Evolutionary conservation across 2,329 filamentous ascomycete genomes (phyloP), one percentile per base, ranked within the genome.

Genomic region (Cladophialophora psammophila): DNA sequence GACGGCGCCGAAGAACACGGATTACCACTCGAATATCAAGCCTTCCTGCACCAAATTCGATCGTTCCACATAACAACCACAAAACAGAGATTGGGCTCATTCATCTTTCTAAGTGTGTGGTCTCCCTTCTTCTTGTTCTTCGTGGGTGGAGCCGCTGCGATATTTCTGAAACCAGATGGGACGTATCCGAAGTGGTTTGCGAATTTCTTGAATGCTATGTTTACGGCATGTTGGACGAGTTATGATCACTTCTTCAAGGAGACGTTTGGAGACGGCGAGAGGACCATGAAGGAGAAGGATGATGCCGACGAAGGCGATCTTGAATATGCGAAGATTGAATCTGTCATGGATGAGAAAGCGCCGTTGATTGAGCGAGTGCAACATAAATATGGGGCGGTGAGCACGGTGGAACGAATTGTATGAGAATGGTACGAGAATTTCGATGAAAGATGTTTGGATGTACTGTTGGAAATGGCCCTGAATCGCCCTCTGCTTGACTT

Each of bases 191-290:
- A 75, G 12, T 96, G 92, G 92, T 69, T 94, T 58, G 83, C 81
- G 2, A 77, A 77, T 15, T 60, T 85, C 0, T 81, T 84, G 64
- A 84, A 82, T 0, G 77, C 82, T 1, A 12, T 90, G 1, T 88
- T 90, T 66, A 83, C 79, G 1, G 75, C 82, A 0, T 78, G 88
- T 72, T 94, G 91, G 91, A 74, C 72, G 54, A 84, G 79, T 55
- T 92, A 93, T 78, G 90, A 93, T 79, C 67, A 60, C 0, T 75
- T 87, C 18, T 90, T 90, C 71, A 89, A 87, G 77, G 80, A 79
- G 0, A 48, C 90, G 0, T 97, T 96, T 82, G 94, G 94, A 0
- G 91, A 98, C 75, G 95, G 95, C 0, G 94, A 98, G 83, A 86
- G 87, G 72, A 88, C 86, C 0, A 74, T 83, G 20, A 73, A 72